These are phyloP conservation scores for Mucor circinelloides DNA, from an alignment of 371 early-diverging fungal genomes.

Conservation along the genomic window DNA sequence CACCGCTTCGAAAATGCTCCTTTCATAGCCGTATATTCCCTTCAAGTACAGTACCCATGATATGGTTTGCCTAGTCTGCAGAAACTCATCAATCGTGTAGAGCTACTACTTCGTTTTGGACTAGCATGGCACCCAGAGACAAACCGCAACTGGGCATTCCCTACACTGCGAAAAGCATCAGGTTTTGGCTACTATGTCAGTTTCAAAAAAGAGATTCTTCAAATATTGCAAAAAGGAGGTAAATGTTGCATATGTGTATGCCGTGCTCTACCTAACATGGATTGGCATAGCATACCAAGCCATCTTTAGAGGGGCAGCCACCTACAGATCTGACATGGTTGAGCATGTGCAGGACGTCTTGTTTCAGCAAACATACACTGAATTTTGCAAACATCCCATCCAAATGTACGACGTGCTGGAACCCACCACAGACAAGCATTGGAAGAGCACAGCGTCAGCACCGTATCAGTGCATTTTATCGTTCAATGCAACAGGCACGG, in stretches of 20 bases:
- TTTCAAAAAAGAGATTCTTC: conserved; percentile 6
- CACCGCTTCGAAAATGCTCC: conserved; percentile 20
- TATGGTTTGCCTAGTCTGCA: background rate
- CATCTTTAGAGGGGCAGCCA: conserved; percentile 9
- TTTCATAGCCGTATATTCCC: conserved; percentile 20
- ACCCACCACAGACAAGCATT: background rate
- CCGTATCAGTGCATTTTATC: conserved; percentile 26
- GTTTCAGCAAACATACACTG: background rate
- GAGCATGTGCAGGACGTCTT: conserved; percentile 7
- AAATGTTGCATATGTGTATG: background rate
- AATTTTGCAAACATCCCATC: conserved; percentile 6
- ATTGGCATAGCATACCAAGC: conserved; percentile 7
- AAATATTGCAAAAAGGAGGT: conserved; percentile 9
- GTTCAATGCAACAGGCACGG: background rate
- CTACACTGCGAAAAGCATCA: background rate
- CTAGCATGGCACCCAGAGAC: conserved; percentile 23
- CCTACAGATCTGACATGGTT: conserved; percentile 23
- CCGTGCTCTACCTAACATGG: background rate
- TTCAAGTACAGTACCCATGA: conserved; percentile 7
- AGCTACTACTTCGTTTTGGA: conserved; percentile 24
- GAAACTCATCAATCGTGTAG: background rate
- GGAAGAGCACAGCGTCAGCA: background rate
- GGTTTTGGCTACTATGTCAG: conserved; percentile 26
- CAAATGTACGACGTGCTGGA: conserved; percentile 1
- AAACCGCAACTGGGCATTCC: conserved; percentile 22